Evolutionary conservation across 2,329 filamentous ascomycete species (phyloP).

Genomic region (Monascus ruber): DNA sequence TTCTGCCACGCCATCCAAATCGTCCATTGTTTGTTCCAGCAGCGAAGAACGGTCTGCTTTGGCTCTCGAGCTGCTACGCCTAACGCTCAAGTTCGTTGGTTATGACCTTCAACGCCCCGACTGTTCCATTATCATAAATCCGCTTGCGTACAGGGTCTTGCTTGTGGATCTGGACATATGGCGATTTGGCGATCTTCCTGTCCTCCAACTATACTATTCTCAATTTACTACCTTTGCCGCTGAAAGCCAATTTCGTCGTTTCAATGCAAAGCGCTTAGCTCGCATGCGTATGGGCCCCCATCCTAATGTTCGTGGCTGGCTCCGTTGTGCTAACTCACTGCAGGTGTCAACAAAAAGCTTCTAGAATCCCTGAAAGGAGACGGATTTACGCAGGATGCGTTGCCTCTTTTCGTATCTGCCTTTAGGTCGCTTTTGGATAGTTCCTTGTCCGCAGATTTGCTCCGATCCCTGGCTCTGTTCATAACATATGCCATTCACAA

Average conservation of each 20-base stretch:
- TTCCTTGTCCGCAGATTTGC: conserved; percentile 71
- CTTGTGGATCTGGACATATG: conserved; percentile 90
- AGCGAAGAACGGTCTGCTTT: conserved; percentile 41
- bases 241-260: conserved; percentile 83
- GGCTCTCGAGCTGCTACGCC: conserved; percentile 53
- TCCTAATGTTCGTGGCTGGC: not conserved
- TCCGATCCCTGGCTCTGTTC: conserved; percentile 78
- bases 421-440: conserved; percentile 70
- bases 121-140: conserved; percentile 90
- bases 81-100: conserved; percentile 77
- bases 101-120: conserved; percentile 70
- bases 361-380: conserved; percentile 86
- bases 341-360: conserved; percentile 79
- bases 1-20: conserved; percentile 31
- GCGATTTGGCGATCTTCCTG: conserved; percentile 63
- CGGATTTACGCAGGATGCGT: conserved; percentile 56
- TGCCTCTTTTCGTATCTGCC: conserved; percentile 65
- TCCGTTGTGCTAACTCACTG: conserved; percentile 7
- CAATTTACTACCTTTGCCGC: conserved; percentile 82
- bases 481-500: conserved; percentile 85
- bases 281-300: conserved; percentile 68
- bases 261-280: conserved; percentile 76
- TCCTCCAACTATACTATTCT: conserved; percentile 82
- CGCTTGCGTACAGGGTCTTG: conserved; percentile 81
- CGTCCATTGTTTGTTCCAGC: conserved; percentile 23